Conservation (phyloP, 169 alveolate species). For the Cryptosporidium sp. region DNA sequence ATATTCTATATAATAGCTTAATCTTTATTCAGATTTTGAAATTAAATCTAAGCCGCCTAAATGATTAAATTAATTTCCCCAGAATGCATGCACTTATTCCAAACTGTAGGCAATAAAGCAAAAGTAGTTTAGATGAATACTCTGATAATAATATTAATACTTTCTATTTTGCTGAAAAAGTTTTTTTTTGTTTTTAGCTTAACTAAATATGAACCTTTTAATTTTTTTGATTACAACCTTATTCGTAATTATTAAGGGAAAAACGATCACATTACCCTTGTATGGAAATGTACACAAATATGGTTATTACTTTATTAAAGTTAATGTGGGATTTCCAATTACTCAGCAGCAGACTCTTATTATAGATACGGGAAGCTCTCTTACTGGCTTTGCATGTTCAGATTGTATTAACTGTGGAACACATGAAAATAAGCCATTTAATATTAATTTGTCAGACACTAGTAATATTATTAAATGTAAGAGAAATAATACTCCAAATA, state of each 20-base stretch:
- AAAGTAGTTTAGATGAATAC: neutral
- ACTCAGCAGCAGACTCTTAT: conserved; percentile 81
- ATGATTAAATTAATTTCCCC: too few relatives aligned
- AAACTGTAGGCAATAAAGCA: neutral
- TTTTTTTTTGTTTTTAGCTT: neutral
- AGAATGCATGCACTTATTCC: neutral
- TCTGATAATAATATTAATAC: too few relatives aligned
- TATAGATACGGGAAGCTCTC: conserved; percentile 87
- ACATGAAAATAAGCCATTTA: conserved; percentile 70
- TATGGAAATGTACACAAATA: conserved; percentile 58
- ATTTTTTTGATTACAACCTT: neutral
- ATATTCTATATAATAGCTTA: neutral
- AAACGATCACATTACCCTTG: conserved; percentile 8
- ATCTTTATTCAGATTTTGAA: neutral
- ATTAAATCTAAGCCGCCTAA: neutral
- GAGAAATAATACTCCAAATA: neutral
- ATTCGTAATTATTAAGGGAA: neutral
- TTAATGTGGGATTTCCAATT: conserved; percentile 35
- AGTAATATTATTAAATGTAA: conserved; percentile 71
- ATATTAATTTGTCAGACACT: conserved; percentile 20
- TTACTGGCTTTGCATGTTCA: conserved; percentile 87
- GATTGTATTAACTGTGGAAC: conserved; percentile 83
- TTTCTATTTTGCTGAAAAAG: too few relatives aligned
- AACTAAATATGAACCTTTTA: neutral
- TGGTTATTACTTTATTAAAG: conserved; percentile 61